Evolutionary conservation across 257 asterid genomes (phyloP).

Genomic region (Avicennia marina): DNA sequence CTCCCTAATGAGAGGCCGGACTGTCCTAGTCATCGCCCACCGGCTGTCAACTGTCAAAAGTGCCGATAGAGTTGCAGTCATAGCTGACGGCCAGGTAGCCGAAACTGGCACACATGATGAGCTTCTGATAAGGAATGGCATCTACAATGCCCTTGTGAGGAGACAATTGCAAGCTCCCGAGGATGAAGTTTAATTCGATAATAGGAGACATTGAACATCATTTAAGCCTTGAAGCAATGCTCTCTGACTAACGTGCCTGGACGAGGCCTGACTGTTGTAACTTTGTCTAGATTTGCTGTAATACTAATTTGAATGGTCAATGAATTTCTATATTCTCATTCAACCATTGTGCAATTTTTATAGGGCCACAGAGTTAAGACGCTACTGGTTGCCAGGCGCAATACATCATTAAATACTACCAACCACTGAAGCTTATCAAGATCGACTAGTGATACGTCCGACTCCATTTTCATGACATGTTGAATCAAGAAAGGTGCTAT

Average conservation of each 20-base stretch:
- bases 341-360: neutral
- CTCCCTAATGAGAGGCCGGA: slow-evolving; percentile 64
- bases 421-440: too few species aligned
- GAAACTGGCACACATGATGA: slow-evolving; percentile 63
- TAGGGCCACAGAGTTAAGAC: too few species aligned
- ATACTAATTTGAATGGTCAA: neutral
- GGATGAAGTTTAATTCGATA: slow-evolving; percentile 10
- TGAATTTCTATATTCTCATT: neutral
- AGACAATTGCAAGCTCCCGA: slow-evolving; percentile 52
- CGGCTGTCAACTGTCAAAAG: slow-evolving; percentile 71
- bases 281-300: neutral
- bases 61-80: slow-evolving; percentile 56
- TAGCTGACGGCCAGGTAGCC: slow-evolving; percentile 56
- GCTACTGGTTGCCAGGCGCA: too few species aligned
- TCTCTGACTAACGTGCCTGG: too few species aligned
- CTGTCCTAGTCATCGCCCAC: slow-evolving; percentile 66
- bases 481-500: too few species aligned
- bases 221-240: too few species aligned
- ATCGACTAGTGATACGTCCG: too few species aligned
- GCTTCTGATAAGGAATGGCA: slow-evolving; percentile 45
- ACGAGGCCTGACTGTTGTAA: too few species aligned
- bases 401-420: too few species aligned
- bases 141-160: slow-evolving; percentile 47
- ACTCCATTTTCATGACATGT: too few species aligned
- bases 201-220: too few species aligned